Evolutionary conservation across 2,329 filamentous ascomycete genomes (phyloP), one percentile per base, ranked within the genome.

Genomic region (Botrytis fragariae): DNA sequence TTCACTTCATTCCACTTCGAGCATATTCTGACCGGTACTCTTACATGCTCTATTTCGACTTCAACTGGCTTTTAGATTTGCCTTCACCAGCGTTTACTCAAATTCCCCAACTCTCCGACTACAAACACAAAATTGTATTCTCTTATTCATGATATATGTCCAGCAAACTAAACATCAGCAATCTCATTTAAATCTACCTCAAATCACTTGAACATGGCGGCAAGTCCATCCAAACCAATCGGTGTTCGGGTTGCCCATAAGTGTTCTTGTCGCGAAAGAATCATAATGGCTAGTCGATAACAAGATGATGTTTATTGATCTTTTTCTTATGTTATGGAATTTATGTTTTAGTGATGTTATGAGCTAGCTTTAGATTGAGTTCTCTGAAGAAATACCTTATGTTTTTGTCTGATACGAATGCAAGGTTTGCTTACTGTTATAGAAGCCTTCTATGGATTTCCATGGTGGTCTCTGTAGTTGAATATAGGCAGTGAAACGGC

Each of bases 401-500:
- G 1, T n/a, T 4, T n/a, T 0, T 54, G 5, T 12, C n/a, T n/a
- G 48, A 12, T n/a, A 54, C 25, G 5, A 54, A 25, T 25, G 48
- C 48, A 54, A n/a, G 48, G 25, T 54, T 7, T n/a, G 48, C 25
- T 4, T 16, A n/a, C 0, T 1, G 25, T n/a, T 25, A 54, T n/a
- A 5, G 48, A 54, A n/a, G 25, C 12, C 10, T 2, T n/a, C 48
- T 51, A 14, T 14, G 5, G 4, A 14, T 12, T 3, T n/a, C 48
- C 5, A n/a, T n/a, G 5, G 4, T 51, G 2, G 9, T 2, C 25
- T n/a, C 25, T 0, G 25, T 51, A 4, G 3, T n/a, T 25, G 25
- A 51, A 14, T 4, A 51, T 12, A n/a, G 25, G 48, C 48, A 54
- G 12, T 16, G 2, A 16, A 54, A n/a, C 10, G 5, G 25, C 25